Percentiles rank a stretch among this genome's conserved stretches.
Evolutionary conservation across 1,139 yeast species (phyloP).

Genomic region (Saccharomyces hybrid): DNA sequence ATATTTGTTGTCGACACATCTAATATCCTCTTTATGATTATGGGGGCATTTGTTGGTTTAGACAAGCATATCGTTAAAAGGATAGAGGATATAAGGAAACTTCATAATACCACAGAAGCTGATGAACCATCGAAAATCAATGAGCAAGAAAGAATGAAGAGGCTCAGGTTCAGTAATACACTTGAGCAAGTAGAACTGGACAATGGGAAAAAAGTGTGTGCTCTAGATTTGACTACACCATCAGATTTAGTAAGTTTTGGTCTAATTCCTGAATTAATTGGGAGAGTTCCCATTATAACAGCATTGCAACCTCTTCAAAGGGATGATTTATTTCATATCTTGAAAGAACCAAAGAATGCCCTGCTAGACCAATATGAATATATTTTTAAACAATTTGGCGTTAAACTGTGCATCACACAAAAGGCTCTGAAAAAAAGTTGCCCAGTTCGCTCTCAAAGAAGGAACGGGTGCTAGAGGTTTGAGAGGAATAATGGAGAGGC

Average conservation of each 20-base stretch:
- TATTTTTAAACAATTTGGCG: conserved; percentile 43
- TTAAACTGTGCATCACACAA: conserved; percentile 39
- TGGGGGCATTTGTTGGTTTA: conserved; percentile 52
- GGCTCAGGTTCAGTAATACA: conserved; percentile 21
- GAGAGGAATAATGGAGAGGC: conserved; percentile 43
- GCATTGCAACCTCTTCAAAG: conserved; percentile 39
- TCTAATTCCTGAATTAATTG: conserved; percentile 47
- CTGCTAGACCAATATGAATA: conserved; percentile 43
- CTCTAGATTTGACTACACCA: conserved; percentile 40
- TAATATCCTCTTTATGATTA: conserved; percentile 43
- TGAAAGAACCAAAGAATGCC: conserved; percentile 47
- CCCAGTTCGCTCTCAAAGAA: conserved; percentile 39
- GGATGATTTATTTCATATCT: conserved; percentile 39
- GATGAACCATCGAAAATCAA: background rate
- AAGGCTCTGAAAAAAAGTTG: conserved; percentile 40
- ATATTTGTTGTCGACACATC: conserved; percentile 43
- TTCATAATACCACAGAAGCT: conserved; percentile 8
- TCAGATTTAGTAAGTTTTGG: conserved; percentile 43
- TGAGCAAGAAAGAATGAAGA: conserved; percentile 11
- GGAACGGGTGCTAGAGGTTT: conserved; percentile 53
- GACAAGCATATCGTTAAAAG: conserved; percentile 40
- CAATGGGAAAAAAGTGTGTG: conserved; percentile 34
- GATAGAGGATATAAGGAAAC: conserved; percentile 18
- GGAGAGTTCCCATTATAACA: conserved; percentile 46
- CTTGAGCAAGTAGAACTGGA: conserved; percentile 32